A percentile compares a stretch with the other conserved stretches of the same genome.
phyloP scores from a whole-genome alignment of 2,329 filamentous ascomycete genomes.

The Dissoconium aciculare region DNA sequence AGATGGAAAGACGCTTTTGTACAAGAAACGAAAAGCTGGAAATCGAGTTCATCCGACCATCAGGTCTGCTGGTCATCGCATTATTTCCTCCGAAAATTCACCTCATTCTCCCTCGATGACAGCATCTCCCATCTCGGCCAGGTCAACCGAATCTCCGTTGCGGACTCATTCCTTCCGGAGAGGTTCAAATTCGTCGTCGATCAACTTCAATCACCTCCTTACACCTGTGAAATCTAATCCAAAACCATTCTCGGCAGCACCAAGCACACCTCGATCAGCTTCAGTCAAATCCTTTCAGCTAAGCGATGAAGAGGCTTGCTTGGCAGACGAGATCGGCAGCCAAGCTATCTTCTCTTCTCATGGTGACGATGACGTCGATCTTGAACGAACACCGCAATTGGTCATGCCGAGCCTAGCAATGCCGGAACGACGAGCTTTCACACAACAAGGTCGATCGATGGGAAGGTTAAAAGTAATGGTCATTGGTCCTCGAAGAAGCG shows the following conservation, averaged over 20 bases:
- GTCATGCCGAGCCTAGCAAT: constrained; percentile 95
- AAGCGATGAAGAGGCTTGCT: constrained; percentile 41
- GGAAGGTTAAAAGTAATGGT: constrained; percentile 82
- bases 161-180: constrained; percentile 16
- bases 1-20: constrained; percentile 7
- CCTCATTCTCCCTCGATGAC: constrained; percentile 7
- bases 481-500: constrained; percentile 62
- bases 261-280: constrained; percentile 45
- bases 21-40: constrained; percentile 19
- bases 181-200: constrained; percentile 16
- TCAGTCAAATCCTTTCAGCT: constrained; percentile 44
- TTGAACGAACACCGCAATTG: constrained; percentile 49
- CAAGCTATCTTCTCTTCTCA: constrained; percentile 40
- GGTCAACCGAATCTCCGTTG: constrained; percentile 13
- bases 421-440: constrained; percentile 79
- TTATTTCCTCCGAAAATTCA: constrained; percentile 20
- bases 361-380: constrained; percentile 30
- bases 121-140: constrained; percentile 14
- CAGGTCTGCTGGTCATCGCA: constrained; percentile 20
- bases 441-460: constrained; percentile 65
- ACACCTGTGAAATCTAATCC: constrained; percentile 36
- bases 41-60: constrained; percentile 25
- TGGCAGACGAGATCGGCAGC: constrained; percentile 40
- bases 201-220: constrained; percentile 26
- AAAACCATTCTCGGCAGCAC: constrained; percentile 35